phyloP scores from a whole-genome alignment of 768 basidiomycete species.

The Kwoniella newhampshirensis region DNA sequence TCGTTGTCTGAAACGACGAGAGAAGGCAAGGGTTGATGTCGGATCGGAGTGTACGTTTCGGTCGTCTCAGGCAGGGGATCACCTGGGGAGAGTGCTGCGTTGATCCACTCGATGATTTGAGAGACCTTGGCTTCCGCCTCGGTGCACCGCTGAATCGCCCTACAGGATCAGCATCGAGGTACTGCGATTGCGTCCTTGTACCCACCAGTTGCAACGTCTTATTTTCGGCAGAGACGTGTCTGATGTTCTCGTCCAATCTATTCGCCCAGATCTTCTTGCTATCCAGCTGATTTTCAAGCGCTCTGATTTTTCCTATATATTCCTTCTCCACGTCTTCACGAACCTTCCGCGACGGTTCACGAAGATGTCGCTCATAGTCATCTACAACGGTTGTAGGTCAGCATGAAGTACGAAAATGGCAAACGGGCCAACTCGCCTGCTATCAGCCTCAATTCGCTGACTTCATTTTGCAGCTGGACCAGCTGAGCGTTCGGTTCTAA shows the following conservation, averaged over 20 bases:
- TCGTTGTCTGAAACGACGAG: slow-evolving; percentile 20
- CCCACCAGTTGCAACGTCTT: slow-evolving; percentile 33
- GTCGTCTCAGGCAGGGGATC: slow-evolving; percentile 1
- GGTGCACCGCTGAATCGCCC: slow-evolving; percentile 18
- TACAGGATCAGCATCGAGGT: background rate
- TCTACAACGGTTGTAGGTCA: slow-evolving; percentile 22
- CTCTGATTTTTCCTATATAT: slow-evolving; percentile 39
- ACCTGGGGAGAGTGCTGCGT: slow-evolving; percentile 14
- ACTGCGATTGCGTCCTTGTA: background rate
- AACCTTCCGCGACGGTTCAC: slow-evolving; percentile 48
- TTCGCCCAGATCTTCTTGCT: slow-evolving; percentile 47
- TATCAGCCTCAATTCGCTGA: slow-evolving; percentile 70
- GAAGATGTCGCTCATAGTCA: slow-evolving; percentile 49
- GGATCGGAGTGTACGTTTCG: slow-evolving; percentile 1
- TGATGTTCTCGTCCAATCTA: slow-evolving; percentile 46
- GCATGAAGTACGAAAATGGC: background rate
- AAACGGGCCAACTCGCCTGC: slow-evolving; percentile 32
- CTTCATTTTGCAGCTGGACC: slow-evolving; percentile 69
- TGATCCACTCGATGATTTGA: slow-evolving; percentile 34
- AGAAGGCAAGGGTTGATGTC: slow-evolving; percentile 6
- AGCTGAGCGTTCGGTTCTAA: slow-evolving; percentile 74
- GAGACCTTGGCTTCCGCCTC: slow-evolving; percentile 34
- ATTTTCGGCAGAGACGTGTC: slow-evolving; percentile 40
- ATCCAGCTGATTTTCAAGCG: slow-evolving; percentile 36
- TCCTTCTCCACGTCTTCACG: slow-evolving; percentile 52